Percentiles rank a stretch among this genome's conserved stretches.
Conservation (phyloP, 305 asterid species). For the Fraxinus floribunda region DNA sequence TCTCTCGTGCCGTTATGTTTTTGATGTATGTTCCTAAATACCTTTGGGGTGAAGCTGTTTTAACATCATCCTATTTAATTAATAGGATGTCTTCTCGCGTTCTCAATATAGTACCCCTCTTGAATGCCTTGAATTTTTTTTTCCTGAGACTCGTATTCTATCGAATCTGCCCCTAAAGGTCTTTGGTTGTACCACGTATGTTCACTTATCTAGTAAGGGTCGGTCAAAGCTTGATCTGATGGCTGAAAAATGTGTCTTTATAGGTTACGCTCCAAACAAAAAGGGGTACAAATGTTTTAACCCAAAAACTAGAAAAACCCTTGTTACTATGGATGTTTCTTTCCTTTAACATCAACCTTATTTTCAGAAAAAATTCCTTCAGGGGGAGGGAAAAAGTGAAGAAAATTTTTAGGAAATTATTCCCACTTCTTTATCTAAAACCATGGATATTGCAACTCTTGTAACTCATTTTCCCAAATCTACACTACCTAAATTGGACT, state of each 20-base stretch:
- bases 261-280: background rate
- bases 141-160: background rate
- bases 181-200: background rate
- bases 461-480: background rate
- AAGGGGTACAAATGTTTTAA: background rate
- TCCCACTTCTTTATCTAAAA: background rate
- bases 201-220: background rate
- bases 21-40: slow-evolving; percentile 9
- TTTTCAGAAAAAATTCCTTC: background rate
- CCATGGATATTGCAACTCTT: background rate
- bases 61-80: background rate
- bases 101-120: background rate
- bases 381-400: background rate
- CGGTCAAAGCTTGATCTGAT: background rate
- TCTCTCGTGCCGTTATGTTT: slow-evolving; percentile 7
- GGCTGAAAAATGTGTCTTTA: background rate
- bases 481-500: background rate
- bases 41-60: background rate
- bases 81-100: slow-evolving; percentile 2
- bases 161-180: background rate
- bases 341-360: background rate
- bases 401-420: background rate
- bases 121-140: background rate
- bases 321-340: background rate
- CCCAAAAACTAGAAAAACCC: background rate